These are phyloP conservation scores for Anisodus acutangulus DNA, from an alignment of 257 asterid species.

Conservation along the genomic window DNA sequence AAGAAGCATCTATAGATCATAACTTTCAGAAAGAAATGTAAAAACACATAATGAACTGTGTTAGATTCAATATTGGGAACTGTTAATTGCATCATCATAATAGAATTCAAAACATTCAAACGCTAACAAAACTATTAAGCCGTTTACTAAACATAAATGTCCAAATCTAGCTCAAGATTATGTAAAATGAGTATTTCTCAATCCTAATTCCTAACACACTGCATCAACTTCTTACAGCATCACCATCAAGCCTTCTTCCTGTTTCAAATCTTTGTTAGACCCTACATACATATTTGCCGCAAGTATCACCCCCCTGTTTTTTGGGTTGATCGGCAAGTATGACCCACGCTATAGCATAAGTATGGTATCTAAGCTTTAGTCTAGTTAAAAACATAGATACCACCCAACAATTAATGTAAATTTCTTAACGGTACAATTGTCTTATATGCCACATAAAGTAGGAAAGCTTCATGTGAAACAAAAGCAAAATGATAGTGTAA, in stretches of 20 bases:
- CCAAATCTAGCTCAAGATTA: conserved; percentile 22
- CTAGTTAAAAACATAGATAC: background rate
- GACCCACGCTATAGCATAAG: background rate
- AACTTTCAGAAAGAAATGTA: conserved; percentile 11
- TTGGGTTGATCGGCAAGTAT: background rate
- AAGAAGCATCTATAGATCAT: conserved; percentile 7
- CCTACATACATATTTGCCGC: background rate
- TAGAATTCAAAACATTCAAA: conserved; percentile 8
- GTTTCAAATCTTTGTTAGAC: conserved; percentile 17
- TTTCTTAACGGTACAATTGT: background rate
- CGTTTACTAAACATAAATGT: background rate
- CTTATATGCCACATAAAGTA: background rate
- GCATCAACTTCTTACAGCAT: conserved; percentile 20
- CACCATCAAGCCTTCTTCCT: background rate
- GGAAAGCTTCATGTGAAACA: conserved; percentile 18
- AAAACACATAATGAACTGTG: conserved; percentile 8
- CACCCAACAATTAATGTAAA: background rate
- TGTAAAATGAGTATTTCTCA: conserved; percentile 19
- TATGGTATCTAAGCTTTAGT: conserved; percentile 6
- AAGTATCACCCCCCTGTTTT: background rate
- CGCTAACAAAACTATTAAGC: background rate
- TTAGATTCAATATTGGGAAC: background rate
- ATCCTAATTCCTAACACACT: conserved; percentile 19
- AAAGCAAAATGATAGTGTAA: background rate
- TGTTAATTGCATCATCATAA: background rate